Conservation (phyloP, 495 filamentous ascomycete genomes). For the Neurospora hispaniola region DNA sequence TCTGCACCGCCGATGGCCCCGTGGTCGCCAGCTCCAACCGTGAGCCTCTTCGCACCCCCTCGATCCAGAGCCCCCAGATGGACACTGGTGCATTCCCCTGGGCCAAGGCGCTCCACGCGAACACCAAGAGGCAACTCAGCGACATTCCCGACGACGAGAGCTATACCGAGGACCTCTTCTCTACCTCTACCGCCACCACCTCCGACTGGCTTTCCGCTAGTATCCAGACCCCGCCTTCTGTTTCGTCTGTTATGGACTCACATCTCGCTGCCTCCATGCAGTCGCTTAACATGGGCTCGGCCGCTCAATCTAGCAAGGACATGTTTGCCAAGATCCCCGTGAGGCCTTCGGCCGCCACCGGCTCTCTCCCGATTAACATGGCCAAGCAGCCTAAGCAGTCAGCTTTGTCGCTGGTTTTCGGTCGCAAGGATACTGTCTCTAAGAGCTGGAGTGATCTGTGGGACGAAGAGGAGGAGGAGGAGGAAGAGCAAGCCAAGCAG, state of each 20-base stretch:
- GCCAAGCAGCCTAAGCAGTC: constrained; percentile 49
- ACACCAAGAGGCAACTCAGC: constrained; percentile 74
- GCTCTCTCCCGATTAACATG: constrained; percentile 66
- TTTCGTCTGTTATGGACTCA: constrained; percentile 70
- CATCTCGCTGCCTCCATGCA: constrained; percentile 62
- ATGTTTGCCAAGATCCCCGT: constrained; percentile 20
- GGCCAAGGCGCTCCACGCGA: constrained; percentile 81
- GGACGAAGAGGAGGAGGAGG: constrained; percentile 77
- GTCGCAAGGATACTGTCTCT: constrained; percentile 62
- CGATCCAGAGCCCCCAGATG: constrained; percentile 77
- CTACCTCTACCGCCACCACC: constrained; percentile 60
- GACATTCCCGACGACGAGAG: constrained; percentile 66
- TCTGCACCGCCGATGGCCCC: constrained; percentile 68
- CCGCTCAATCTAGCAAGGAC: constrained; percentile 24
- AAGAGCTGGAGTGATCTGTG: constrained; percentile 98
- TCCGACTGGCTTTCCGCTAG: constrained; percentile 60
- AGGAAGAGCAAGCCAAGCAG: constrained; percentile 42
- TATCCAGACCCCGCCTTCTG: constrained; percentile 53
- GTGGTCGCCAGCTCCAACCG: constrained; percentile 76
- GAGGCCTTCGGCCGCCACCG: constrained; percentile 44
- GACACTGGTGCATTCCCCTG: constrained; percentile 82
- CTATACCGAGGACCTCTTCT: constrained; percentile 83
- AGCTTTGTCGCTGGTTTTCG: constrained; percentile 67
- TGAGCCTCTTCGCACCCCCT: constrained; percentile 91
- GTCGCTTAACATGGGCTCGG: constrained; percentile 33